These are phyloP conservation scores for Cryoendolithus antarcticus DNA, from an alignment of 2,329 filamentous ascomycete species.

Conservation along the genomic window DNA sequence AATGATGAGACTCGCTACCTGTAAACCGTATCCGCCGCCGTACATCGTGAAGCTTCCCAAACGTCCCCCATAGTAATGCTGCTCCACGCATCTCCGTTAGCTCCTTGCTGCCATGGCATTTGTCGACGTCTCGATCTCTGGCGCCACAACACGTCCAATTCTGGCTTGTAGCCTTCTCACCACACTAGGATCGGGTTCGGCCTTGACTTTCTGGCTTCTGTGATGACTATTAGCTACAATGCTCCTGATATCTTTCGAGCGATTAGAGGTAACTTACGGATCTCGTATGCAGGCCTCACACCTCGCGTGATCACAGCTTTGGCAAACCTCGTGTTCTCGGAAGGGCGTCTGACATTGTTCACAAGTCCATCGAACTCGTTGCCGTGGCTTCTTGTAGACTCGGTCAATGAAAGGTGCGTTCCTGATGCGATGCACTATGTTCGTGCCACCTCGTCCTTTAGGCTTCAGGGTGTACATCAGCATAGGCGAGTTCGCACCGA, in stretches of 20 bases:
- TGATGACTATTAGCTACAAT: slow-evolving; percentile 10
- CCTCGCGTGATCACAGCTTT: slow-evolving; percentile 48
- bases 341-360: slow-evolving; percentile 51
- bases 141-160: background rate
- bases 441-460: slow-evolving; percentile 9
- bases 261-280: slow-evolving; percentile 25
- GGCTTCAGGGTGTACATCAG: slow-evolving; percentile 3
- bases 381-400: slow-evolving; percentile 33
- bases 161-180: slow-evolving; percentile 41
- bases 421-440: slow-evolving; percentile 11
- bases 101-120: no score
- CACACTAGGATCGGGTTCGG: slow-evolving; percentile 49
- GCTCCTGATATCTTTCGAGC: slow-evolving; percentile 1
- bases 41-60: no score
- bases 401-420: slow-evolving; percentile 17
- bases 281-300: slow-evolving; percentile 47
- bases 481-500: slow-evolving; percentile 1
- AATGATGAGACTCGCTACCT: no score
- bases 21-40: no score
- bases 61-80: no score
- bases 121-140: background rate
- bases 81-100: no score
- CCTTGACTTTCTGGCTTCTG: slow-evolving; percentile 48
- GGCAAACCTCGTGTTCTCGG: slow-evolving; percentile 43
- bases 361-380: slow-evolving; percentile 40